A percentile compares a stretch with the other conserved stretches of the same genome.
phyloP scores from a whole-genome alignment of 148 eudicot species.

The Spergularia bocconei region DNA sequence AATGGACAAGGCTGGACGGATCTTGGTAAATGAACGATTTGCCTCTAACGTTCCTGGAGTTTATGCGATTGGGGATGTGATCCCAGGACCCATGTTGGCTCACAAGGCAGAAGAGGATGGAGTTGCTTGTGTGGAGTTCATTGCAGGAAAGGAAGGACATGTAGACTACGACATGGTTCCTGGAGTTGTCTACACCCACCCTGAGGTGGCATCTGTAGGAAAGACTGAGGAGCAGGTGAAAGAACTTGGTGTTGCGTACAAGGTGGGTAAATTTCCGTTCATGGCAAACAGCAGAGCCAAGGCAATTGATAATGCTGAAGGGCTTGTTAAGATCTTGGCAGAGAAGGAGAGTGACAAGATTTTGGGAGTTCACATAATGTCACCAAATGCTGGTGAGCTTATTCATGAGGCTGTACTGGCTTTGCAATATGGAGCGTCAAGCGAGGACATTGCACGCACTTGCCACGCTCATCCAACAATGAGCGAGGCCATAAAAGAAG shows the following conservation, averaged over 20 bases:
- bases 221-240: constrained; percentile 98
- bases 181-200: constrained; percentile 88
- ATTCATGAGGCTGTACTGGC: constrained; percentile 91
- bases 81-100: constrained; percentile 98
- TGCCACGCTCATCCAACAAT: constrained; percentile 99
- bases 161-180: constrained; percentile 96
- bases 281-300: constrained; percentile 95
- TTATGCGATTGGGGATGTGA: constrained; percentile 84
- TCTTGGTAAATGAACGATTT: constrained; percentile 61
- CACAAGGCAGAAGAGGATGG: constrained; percentile 99
- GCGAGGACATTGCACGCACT: constrained; percentile 98
- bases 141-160: constrained; percentile 90
- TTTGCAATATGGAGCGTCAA: constrained; percentile 79
- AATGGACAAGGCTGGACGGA: constrained; percentile 73
- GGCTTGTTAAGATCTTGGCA: constrained; percentile 79
- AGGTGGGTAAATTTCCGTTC: constrained; percentile 88
- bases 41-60: constrained; percentile 75
- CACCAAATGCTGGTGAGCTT: constrained; percentile 95
- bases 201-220: constrained; percentile 94
- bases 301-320: constrained; percentile 96
- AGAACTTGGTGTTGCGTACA: constrained; percentile 62
- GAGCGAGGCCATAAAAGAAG: constrained; percentile 96
- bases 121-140: constrained; percentile 86
- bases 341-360: constrained; percentile 89
- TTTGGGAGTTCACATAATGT: constrained; percentile 88